Conservation (phyloP, 352 stramenopile species). For the Elongisporangium undulatum region DNA sequence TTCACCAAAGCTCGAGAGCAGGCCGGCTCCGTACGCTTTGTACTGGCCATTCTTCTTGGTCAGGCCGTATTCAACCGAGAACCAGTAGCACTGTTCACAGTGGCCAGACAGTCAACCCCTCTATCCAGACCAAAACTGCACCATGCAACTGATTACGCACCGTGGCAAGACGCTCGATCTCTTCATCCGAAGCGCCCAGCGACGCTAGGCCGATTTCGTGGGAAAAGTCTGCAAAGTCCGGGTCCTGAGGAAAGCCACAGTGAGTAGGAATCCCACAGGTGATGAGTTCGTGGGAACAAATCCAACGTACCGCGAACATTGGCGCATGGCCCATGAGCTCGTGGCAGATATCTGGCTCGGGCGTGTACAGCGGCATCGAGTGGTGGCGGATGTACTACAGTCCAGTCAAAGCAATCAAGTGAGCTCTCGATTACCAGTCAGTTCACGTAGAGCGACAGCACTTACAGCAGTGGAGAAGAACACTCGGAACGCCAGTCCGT, state of each 20-base stretch:
- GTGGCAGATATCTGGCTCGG: conserved; percentile 98
- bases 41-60: conserved; percentile 90
- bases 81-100: conserved; percentile 92
- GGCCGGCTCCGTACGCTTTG: conserved; percentile 95
- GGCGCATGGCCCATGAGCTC: conserved; percentile 95
- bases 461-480: conserved; percentile 96
- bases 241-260: conserved; percentile 50
- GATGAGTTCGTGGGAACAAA: neutral
- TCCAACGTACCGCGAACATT: conserved; percentile 90
- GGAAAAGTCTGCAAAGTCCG: conserved; percentile 97
- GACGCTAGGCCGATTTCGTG: conserved; percentile 96
- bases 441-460: neutral
- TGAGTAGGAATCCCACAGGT: neutral
- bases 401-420: neutral
- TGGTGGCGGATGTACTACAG: conserved; percentile 93
- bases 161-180: conserved; percentile 92
- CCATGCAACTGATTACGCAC: conserved; percentile 16
- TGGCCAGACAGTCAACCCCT: neutral
- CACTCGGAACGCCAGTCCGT: conserved; percentile 96
- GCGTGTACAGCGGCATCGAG: conserved; percentile 95
- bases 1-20: conserved; percentile 97
- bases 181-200: conserved; percentile 94
- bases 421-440: neutral
- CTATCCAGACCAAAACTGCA: neutral
- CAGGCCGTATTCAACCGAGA: conserved; percentile 97